A percentile compares a stretch with the other conserved stretches of the same genome.
Conservation (phyloP, 2,329 filamentous ascomycete genomes). For the Diaporthe sp. region DNA sequence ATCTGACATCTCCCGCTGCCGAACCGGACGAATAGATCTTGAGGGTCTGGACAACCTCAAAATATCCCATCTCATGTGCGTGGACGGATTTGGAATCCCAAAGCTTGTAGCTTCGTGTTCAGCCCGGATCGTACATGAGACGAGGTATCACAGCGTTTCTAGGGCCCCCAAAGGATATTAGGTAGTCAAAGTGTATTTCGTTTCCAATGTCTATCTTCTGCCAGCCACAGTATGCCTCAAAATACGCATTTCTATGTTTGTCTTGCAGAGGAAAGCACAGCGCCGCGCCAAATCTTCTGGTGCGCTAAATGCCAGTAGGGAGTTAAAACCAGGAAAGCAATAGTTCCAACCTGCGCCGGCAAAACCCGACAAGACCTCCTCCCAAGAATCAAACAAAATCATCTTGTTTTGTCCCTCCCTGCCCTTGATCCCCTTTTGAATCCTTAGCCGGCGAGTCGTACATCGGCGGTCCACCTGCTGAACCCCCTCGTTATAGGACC, state of each 20-base stretch:
- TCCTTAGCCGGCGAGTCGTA: slow-evolving; percentile 22
- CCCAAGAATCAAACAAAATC: slow-evolving; percentile 12
- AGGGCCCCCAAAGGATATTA: neutral
- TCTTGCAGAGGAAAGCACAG: slow-evolving; percentile 37
- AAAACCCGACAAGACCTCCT: slow-evolving; percentile 11
- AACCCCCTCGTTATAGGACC: slow-evolving; percentile 8
- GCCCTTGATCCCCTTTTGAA: slow-evolving; percentile 23
- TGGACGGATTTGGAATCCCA: slow-evolving; percentile 1
- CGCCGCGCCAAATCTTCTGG: slow-evolving; percentile 26
- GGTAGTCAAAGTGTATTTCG: slow-evolving; percentile 12
- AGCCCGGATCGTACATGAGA: neutral
- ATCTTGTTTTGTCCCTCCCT: slow-evolving; percentile 34
- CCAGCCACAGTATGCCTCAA: slow-evolving; percentile 36
- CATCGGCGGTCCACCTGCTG: slow-evolving; percentile 16
- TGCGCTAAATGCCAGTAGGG: slow-evolving; percentile 23
- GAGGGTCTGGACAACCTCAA: neutral
- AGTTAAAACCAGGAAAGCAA: slow-evolving; percentile 6
- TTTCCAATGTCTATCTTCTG: slow-evolving; percentile 40
- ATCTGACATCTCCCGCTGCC: slow-evolving; percentile 4
- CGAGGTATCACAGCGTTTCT: neutral
- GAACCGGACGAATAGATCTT: slow-evolving; percentile 6
- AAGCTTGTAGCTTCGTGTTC: neutral
- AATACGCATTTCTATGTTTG: slow-evolving; percentile 37
- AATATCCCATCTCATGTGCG: slow-evolving; percentile 4
- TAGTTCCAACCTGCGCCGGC: slow-evolving; percentile 35